These are phyloP conservation scores for Globisporangium nodosum DNA, from an alignment of 352 stramenopile genomes.

Conservation along the genomic window DNA sequence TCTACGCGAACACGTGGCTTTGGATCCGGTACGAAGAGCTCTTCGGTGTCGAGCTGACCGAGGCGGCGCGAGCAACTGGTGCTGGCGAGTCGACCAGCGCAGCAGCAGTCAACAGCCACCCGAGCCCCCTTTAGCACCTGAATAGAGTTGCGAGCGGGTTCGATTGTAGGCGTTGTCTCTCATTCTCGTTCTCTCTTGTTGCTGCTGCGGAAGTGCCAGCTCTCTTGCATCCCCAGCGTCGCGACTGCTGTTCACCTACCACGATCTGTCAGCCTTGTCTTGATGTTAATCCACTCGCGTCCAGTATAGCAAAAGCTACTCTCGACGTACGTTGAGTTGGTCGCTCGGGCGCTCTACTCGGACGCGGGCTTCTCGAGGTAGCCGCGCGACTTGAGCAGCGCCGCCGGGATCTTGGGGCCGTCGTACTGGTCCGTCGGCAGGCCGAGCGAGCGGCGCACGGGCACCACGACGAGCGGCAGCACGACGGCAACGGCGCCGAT, in stretches of 20 bases:
- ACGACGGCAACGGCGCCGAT: conserved; percentile 65
- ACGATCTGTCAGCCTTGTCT: neutral
- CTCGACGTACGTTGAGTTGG: neutral
- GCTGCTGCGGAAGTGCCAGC: neutral
- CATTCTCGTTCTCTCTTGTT: neutral
- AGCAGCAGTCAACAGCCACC: neutral
- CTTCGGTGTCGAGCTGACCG: conserved; percentile 29
- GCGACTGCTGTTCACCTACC: too few species aligned
- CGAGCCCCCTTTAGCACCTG: neutral
- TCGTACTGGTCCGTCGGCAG: conserved; percentile 88
- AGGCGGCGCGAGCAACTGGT: conserved; percentile 10
- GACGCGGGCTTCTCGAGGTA: conserved; percentile 38
- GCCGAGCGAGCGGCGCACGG: conserved; percentile 76
- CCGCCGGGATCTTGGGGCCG: conserved; percentile 71
- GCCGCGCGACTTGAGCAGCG: conserved; percentile 69
- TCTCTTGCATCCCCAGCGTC: too few species aligned
- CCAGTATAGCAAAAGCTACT: too few species aligned
- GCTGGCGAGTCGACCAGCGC: neutral
- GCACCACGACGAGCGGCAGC: conserved; percentile 76
- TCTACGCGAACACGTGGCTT: conserved; percentile 27
- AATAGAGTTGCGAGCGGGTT: neutral
- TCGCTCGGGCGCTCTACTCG: conserved; percentile 16
- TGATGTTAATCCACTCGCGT: too few species aligned
- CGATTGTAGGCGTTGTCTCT: neutral
- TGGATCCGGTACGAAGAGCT: conserved; percentile 51